Evolutionary conservation across 257 asterid genomes (phyloP).

Genomic region (Coffea canephora): DNA sequence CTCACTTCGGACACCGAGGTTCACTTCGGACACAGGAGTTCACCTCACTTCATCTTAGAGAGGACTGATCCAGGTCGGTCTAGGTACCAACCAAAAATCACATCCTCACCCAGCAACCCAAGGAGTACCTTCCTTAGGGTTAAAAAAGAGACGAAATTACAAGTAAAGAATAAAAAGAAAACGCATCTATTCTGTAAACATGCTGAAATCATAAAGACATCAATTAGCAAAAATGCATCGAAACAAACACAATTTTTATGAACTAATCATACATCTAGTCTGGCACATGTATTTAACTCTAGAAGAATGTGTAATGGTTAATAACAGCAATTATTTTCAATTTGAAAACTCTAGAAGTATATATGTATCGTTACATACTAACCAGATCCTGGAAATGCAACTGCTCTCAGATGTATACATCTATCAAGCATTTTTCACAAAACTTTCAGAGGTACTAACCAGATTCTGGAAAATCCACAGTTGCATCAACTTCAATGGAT

Average conservation of each 20-base stretch:
- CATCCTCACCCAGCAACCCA: background rate
- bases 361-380: no score
- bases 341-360: background rate
- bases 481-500: constrained; percentile 25
- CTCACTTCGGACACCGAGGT: no score
- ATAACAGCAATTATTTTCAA: background rate
- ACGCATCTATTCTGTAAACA: background rate
- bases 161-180: no score
- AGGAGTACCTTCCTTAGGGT: background rate
- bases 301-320: background rate
- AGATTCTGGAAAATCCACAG: constrained; percentile 21
- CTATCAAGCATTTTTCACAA: constrained; percentile 3
- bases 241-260: no score
- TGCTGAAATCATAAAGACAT: no score
- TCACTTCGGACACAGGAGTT: no score
- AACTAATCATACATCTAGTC: background rate
- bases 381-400: no score
- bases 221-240: no score
- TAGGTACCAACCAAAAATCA: no score
- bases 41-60: no score
- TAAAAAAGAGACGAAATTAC: background rate
- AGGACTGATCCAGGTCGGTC: no score
- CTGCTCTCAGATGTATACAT: background rate
- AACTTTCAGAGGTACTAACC: constrained; percentile 36
- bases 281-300: background rate